phyloP scores from a whole-genome alignment of 805 yeast species.

The Monosporozyma siamensis region DNA sequence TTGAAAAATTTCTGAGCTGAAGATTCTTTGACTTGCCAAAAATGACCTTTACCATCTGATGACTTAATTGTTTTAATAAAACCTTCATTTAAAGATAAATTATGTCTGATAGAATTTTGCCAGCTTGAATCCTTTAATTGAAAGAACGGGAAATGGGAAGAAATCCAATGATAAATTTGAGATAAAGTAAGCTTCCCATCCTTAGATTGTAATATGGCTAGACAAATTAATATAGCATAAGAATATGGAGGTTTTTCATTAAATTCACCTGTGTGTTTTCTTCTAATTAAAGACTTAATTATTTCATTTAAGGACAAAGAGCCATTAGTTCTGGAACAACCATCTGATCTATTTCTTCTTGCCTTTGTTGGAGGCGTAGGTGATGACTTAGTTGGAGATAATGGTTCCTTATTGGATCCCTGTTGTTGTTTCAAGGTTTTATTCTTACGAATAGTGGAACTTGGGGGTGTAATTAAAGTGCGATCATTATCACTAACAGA shows the following conservation, averaged over 20 bases:
- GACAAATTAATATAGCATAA: constrained; percentile 71
- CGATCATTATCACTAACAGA: background rate
- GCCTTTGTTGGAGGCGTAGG: constrained; percentile 24
- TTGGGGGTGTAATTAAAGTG: constrained; percentile 25
- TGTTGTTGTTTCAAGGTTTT: background rate
- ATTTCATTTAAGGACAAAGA: constrained; percentile 25
- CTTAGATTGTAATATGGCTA: constrained; percentile 16
- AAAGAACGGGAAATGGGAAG: constrained; percentile 75
- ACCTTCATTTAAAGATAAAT: constrained; percentile 85
- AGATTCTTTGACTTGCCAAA: constrained; percentile 85
- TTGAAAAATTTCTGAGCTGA: constrained; percentile 71
- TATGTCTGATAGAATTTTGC: constrained; percentile 96
- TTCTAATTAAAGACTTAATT: constrained; percentile 17
- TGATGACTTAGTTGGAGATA: constrained; percentile 28
- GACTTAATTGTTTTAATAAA: constrained; percentile 84
- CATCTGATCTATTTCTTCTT: constrained; percentile 25
- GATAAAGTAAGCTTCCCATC: constrained; percentile 55
- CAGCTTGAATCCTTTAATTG: constrained; percentile 83
- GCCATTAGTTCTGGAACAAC: constrained; percentile 24
- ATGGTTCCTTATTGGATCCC: constrained; percentile 9
- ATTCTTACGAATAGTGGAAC: constrained; percentile 17
- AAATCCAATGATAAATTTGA: constrained; percentile 88
- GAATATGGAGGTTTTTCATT: constrained; percentile 78
- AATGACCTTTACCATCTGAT: constrained; percentile 77
- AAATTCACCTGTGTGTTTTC: constrained; percentile 11